A percentile compares a stretch with the other conserved stretches of the same genome.
Evolutionary conservation across 805 yeast genomes (phyloP).

Genomic region (Wickerhamiella shivajii): DNA sequence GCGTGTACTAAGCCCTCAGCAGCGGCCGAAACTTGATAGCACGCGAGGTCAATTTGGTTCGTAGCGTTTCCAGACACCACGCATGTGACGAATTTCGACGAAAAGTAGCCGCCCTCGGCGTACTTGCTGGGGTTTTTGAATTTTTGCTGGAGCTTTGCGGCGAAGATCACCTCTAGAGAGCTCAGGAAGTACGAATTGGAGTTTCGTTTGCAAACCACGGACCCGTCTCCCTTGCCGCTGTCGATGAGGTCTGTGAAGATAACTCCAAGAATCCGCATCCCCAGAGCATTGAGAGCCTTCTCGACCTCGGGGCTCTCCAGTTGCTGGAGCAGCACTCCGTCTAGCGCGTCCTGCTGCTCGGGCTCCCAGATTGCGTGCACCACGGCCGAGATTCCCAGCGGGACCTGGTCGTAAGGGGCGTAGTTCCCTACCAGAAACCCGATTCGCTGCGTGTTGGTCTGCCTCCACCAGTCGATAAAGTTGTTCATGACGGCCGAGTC

Average conservation of each 20-base stretch:
- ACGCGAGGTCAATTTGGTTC: constrained; percentile 80
- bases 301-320: constrained; percentile 29
- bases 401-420: constrained; percentile 64
- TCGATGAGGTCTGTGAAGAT: constrained; percentile 84
- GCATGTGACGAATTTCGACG: constrained; percentile 89
- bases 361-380: constrained; percentile 93
- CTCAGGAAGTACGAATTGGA: constrained; percentile 79
- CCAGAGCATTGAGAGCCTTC: constrained; percentile 41
- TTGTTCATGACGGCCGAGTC: constrained; percentile 56
- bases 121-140: constrained; percentile 51
- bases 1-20: constrained; percentile 85
- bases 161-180: constrained; percentile 72
- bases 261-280: constrained; percentile 61
- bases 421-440: constrained; percentile 79
- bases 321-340: constrained; percentile 59
- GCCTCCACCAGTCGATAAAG: constrained; percentile 87
- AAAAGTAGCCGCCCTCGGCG: constrained; percentile 48
- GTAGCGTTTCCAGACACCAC: constrained; percentile 77
- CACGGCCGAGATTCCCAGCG: constrained; percentile 84
- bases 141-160: constrained; percentile 60
- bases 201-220: constrained; percentile 86
- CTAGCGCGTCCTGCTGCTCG: constrained; percentile 72
- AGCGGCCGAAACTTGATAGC: constrained; percentile 76
- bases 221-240: constrained; percentile 72
- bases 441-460: constrained; percentile 70